phyloP scores from a whole-genome alignment of 371 early-diverging fungal species.

The Dichotomocladium elegans region DNA sequence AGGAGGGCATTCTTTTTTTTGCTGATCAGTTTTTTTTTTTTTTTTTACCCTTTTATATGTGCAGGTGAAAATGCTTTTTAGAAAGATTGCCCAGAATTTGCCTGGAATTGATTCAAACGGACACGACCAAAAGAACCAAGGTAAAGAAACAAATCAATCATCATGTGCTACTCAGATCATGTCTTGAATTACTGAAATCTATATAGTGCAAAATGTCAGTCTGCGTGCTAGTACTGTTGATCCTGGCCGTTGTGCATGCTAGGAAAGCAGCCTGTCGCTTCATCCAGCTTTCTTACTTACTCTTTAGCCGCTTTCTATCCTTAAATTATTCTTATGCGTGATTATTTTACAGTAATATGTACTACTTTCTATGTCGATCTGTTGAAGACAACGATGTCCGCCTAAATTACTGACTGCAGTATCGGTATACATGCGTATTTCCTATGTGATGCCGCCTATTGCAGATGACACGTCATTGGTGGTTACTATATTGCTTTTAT shows the following conservation, averaged over 20 bases:
- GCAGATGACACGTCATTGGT: too few relatives aligned
- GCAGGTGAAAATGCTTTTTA: slow-evolving; percentile 85
- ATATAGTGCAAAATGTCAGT: slow-evolving; percentile 29
- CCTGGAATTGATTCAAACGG: slow-evolving; percentile 81
- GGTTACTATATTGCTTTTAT: too few relatives aligned
- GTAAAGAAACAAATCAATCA: slow-evolving; percentile 20
- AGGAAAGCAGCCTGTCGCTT: not conserved
- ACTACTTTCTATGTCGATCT: too few relatives aligned
- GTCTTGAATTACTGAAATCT: not conserved
- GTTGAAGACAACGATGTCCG: too few relatives aligned
- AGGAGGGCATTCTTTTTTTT: not conserved
- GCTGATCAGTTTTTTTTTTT: not conserved
- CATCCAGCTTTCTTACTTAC: not conserved
- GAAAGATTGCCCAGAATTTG: slow-evolving; percentile 92
- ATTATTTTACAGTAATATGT: too few relatives aligned
- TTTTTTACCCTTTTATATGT: too few relatives aligned
- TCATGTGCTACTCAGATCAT: not conserved
- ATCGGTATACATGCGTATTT: too few relatives aligned
- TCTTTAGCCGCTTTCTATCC: too few relatives aligned
- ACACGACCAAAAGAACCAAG: slow-evolving; percentile 32
- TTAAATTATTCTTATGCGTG: too few relatives aligned
- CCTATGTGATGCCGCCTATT: too few relatives aligned
- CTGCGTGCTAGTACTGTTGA: slow-evolving; percentile 10
- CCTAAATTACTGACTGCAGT: too few relatives aligned
- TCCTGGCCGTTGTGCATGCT: slow-evolving; percentile 18